Evolutionary conservation across 805 yeast genomes (phyloP).

Genomic region (Zygotorulaspora chibaensis): DNA sequence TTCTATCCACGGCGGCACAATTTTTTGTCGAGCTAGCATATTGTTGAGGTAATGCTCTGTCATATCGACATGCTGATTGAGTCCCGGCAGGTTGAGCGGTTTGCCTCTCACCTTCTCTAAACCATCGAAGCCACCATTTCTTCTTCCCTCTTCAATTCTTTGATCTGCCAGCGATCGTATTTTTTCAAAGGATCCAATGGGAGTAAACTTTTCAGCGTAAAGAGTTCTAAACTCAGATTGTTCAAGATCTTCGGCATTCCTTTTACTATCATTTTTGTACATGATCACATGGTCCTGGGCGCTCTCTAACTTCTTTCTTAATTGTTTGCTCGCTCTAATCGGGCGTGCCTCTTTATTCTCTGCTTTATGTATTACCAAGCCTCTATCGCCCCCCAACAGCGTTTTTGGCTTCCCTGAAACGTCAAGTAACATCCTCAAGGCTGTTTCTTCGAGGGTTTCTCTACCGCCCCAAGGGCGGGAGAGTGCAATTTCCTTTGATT

Average conservation of each 20-base stretch:
- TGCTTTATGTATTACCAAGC: slow-evolving; percentile 15
- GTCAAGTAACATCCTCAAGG: slow-evolving; percentile 54
- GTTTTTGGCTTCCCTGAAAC: slow-evolving; percentile 23
- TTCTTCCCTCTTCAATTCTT: slow-evolving; percentile 67
- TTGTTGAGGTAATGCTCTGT: slow-evolving; percentile 78
- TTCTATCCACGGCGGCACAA: slow-evolving; percentile 88
- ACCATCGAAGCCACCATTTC: slow-evolving; percentile 63
- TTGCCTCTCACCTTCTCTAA: slow-evolving; percentile 55
- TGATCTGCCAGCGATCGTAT: slow-evolving; percentile 70
- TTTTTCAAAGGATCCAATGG: slow-evolving; percentile 38
- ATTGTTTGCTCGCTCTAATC: slow-evolving; percentile 26
- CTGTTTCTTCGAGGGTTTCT: slow-evolving; percentile 45
- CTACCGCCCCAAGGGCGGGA: slow-evolving; percentile 57
- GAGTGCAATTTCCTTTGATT: slow-evolving; percentile 45
- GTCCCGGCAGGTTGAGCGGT: slow-evolving; percentile 43
- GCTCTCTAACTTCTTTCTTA: slow-evolving; percentile 41
- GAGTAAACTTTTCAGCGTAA: slow-evolving; percentile 57
- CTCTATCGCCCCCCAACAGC: slow-evolving; percentile 6
- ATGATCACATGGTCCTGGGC: slow-evolving; percentile 68
- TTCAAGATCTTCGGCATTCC: slow-evolving; percentile 38
- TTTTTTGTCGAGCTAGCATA: slow-evolving; percentile 68
- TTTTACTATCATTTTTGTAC: slow-evolving; percentile 42
- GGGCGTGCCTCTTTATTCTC: slow-evolving; percentile 15
- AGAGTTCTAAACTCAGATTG: slow-evolving; percentile 49
- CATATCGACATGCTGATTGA: slow-evolving; percentile 55